A percentile compares a stretch with the other conserved stretches of the same genome.
Evolutionary conservation across 2,329 filamentous ascomycete species (phyloP).

Genomic region (Colletotrichum kahawae): DNA sequence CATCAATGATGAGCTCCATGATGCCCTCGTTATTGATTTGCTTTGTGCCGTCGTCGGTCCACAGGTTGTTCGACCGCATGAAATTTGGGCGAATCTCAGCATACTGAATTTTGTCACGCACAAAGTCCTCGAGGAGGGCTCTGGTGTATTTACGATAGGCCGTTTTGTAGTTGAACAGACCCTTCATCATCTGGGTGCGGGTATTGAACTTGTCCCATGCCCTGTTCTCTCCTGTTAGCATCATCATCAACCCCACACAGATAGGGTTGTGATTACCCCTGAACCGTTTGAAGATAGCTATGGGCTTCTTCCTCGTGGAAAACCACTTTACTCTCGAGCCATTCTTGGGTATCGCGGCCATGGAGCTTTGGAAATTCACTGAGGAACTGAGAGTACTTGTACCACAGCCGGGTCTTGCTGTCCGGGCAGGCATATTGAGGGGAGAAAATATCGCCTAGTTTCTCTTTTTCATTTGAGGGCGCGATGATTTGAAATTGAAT

Average conservation of each 20-base stretch:
- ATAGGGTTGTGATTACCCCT: constrained; percentile 50
- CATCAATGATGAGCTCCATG: constrained; percentile 64
- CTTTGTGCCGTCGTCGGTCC: constrained; percentile 57
- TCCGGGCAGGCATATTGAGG: constrained; percentile 42
- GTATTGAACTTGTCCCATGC: constrained; percentile 70
- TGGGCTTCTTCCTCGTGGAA: constrained; percentile 67
- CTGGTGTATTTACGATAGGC: constrained; percentile 67
- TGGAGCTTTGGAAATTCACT: constrained; percentile 35
- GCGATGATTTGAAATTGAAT: constrained; percentile 60
- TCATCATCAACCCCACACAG: neutral
- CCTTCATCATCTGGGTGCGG: constrained; percentile 75
- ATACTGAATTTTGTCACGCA: constrained; percentile 71
- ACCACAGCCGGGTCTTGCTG: constrained; percentile 44
- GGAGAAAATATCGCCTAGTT: constrained; percentile 53
- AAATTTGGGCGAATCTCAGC: constrained; percentile 75
- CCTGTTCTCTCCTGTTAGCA: constrained; percentile 33
- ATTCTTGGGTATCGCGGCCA: constrained; percentile 43
- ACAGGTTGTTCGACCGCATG: constrained; percentile 67
- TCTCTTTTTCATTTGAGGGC: constrained; percentile 30
- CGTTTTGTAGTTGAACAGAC: constrained; percentile 69
- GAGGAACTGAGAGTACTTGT: constrained; percentile 43
- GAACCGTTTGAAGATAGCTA: constrained; percentile 50
- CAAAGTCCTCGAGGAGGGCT: constrained; percentile 64
- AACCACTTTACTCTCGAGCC: constrained; percentile 67
- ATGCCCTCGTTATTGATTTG: constrained; percentile 62